Base-by-base conservation (phyloP, 768 basidiomycete genomes). In the Rhodotorula babjevae region DNA sequence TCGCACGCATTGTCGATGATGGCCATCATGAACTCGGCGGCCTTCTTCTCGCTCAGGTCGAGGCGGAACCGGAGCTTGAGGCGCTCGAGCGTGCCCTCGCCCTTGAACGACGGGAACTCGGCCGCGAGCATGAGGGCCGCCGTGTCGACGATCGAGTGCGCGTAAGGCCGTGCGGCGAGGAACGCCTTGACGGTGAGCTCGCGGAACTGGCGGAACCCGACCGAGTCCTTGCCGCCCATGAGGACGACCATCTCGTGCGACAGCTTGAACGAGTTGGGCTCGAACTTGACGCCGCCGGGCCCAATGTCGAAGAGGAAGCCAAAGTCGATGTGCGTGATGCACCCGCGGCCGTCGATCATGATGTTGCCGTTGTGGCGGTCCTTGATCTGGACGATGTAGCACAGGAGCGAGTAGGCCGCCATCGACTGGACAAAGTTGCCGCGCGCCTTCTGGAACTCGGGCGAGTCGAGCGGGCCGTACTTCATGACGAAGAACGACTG, bases 301-400 rank as follows among this genome's bases (percentile, higher is more conserved):
- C 72, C 95, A 88, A 99, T 99, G 81, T 99, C 95, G 77, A 96
- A 96, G 64, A 96, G 81, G 83, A 96, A 96, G 1, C 93, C 93
- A 77, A 96, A 94, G 82, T 96, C 92, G 76, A 99, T 87, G 80
- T 99, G 96, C 9, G 97, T 86, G 69, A 99, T 95, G 80, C 97
- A 94, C 0, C 96, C 96, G 70, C 94, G 91, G 5, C 90, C 93
- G 80, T 98, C 96, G 71, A 99, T 94, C 95, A 99, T 97, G 80
- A 99, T 98, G 80, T 99, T 99, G 42, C 96, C 96, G 79, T 99
- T 99, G 81, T 99, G 96, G 52, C 96, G 84, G 80, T 99, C 96
- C 83, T 99, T 99, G 83, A 99, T 94, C 81, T 99, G 96, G 57
- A 98, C 82, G 76, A 99, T 93, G 80, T 96, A 98, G 81, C 95